phyloP scores from a whole-genome alignment of 164 flowering plant species.

The Amborella trichopoda region DNA sequence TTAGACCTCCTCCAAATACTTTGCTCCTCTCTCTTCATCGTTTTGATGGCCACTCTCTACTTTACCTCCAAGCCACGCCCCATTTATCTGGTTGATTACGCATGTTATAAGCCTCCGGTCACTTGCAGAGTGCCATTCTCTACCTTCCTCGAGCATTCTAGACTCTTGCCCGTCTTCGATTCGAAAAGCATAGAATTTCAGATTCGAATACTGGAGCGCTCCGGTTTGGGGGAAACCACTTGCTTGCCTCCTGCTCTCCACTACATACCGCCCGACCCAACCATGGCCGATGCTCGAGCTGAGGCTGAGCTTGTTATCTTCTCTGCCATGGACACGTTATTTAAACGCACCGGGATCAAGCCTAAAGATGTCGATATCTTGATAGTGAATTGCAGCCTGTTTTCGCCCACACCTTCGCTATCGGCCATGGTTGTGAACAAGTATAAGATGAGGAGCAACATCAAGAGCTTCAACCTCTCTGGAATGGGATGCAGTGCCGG shows the following conservation, averaged over 20 bases:
- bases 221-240: conserved; percentile 12
- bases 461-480: conserved; percentile 27
- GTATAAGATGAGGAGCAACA: conserved; percentile 30
- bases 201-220: conserved; percentile 8
- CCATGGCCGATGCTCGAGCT: conserved; percentile 7
- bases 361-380: conserved; percentile 33
- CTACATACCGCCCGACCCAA: conserved; percentile 7
- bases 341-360: conserved; percentile 17
- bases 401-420: conserved; percentile 35
- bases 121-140: conserved; percentile 24
- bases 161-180: not conserved
- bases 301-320: conserved; percentile 13
- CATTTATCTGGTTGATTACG: conserved; percentile 27
- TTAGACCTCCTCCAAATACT: conserved; percentile 13
- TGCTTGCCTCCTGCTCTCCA: conserved; percentile 8
- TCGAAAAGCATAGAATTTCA: conserved; percentile 5
- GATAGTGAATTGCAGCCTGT: conserved; percentile 33
- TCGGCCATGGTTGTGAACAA: conserved; percentile 31
- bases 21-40: conserved; percentile 11
- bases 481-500: conserved; percentile 46
- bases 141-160: conserved; percentile 18
- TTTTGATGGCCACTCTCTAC: conserved; percentile 20
- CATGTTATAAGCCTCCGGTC: conserved; percentile 25
- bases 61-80: conserved; percentile 27
- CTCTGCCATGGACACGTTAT: conserved; percentile 18